Base-by-base conservation (phyloP, 1,284 basidiomycete species). In the Cutaneotrichosporon mucoides region DNA sequence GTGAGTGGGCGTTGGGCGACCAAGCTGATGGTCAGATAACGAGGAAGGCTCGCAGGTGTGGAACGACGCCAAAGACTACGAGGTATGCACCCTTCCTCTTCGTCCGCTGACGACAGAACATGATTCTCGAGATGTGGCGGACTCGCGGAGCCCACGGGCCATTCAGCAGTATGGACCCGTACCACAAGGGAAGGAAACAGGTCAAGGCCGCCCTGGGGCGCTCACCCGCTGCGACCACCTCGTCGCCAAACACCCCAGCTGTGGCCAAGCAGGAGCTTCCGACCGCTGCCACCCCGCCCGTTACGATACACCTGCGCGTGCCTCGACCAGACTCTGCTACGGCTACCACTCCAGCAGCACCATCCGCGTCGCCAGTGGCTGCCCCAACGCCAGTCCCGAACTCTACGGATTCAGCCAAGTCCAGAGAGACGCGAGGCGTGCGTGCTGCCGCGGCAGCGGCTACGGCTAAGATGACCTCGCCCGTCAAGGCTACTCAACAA, bases 41-140 rank as follows among this genome's bases (percentile, higher is more conserved):
- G 74, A 78, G 53, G 76, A 78, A 6, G 65, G 62, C 4, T 76
- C 74, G 6, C 58, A 65, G 24, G 64, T 79, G 37, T 73, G 65
- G 60, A 60, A 65, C 24, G 78, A 79, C 57, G 76, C 77, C 1
- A 66, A 70, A 35, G 55, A 55, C 13, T 70, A 77, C 37, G 73
- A 76, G 66, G 75, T 72, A 52, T 57, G 68, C 57, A 33, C 16
- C 11, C 3, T 37, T 6, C 9, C 7, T 4, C 5, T 3, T 6
- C 3, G 15, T 24, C 24, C 44, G 48, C 56, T 24, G 33, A 56
- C 51, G 5, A 11, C 60, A 71, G 68, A 61, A 64, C 6, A 66
- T 68, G 42, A 70, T 73, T 12, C 60, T 66, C 49, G 59, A 60
- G 12, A 64, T 66, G 5, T 78, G 75, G 71, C 63, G 60, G 5